Evolutionary conservation across 768 basidiomycete species (phyloP), one percentile per base, ranked within the genome.

Genomic region (Termitomyces sp.): DNA sequence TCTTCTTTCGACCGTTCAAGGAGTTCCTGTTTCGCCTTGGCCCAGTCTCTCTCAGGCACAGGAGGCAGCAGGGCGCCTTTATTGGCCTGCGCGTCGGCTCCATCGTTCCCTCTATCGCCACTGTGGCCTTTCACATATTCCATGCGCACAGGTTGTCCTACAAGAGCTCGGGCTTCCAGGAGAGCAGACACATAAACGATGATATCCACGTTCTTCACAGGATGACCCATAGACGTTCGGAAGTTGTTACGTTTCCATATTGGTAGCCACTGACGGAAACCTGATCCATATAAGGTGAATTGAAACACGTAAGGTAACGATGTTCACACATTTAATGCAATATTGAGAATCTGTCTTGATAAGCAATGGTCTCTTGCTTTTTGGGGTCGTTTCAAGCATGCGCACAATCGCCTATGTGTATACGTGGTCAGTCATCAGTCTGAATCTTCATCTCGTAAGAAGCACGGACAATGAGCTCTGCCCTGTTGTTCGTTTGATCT

Each of bases 261-360:
- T 3, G 72, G 75, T 7, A 93, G 73, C 89, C 90, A 96, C 15
- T 72, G 67, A 0, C 77, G 69, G 67, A 93, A 78, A 66, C 89
- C 93, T 94, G 66, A 42, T 22, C 18, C 15, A 46, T 6, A 47
- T 54, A 31, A 54, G 39, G 27, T 42, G 39, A n/a, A 36, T 39
- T n/a, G 13, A 48, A 68, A 51, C 66, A 31, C 7, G 47, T 6
- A 54, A 31, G 57, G 30, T 58, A 24, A 24, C 27, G 37, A 49
- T 37, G 47, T 13, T 68, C 74, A 56, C 60, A 95, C 95, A 94
- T 51, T 83, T 73, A 4, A 93, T 93, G 1, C 86, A 85, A 66
- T 97, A 97, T 47, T 83, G 73, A 0, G 95, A 97, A 71, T 98
- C 95, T 0, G 91, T 88, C 65, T 88, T 88, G 66, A 97, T 90